Evolutionary conservation across 306 rosid species (phyloP), one percentile per base, ranked within the genome.

Genomic region (barrel medic (Medicago truncatula)): DNA sequence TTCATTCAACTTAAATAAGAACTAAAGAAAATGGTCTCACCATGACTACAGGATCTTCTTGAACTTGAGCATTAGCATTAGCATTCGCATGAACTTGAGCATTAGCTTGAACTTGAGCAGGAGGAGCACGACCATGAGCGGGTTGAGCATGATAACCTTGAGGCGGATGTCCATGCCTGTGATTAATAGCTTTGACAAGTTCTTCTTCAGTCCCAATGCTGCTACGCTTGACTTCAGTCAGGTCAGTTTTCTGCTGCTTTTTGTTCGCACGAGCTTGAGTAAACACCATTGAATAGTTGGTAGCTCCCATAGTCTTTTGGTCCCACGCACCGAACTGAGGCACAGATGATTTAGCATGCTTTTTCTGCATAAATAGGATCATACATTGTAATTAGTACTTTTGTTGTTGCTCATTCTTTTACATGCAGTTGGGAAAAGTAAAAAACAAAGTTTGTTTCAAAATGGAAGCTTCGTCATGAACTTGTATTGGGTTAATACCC

Each of bases 311-410:
- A 4, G 68, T 71, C 28, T 76, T 83, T 7, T 90, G 85, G 70
- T 92, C 93, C 98, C 98, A 94, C 75, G 87, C 98, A 76, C 97
- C 97, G 77, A 94, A 94, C 10, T 87, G 88, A 73, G 97, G 97
- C 78, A 94, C 93, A 46, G 96, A 83, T 70, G 68, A 78, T 76
- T 85, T 5, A 39, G 61, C 41, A 77, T 63, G 9, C 8, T 67
- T 77, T 31, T 60, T 83, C 97, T 94, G 85, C 77, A 83, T 38
- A 72, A 11, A 23, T 15, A 68, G 17, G 3, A 46, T 53, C 52
- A 56, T 39, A 43, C 34, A 52, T 36, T 8, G 5, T 71, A 15
- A 44, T 75, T 5, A 75, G 6, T 25, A 71, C 21, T 13, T 43
- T 20, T 16, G 4, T 76, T 54, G 54, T 57, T 63, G 12, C 15